Conservation (phyloP, 148 eudicot species). For the Fagopyrum tataricum region DNA sequence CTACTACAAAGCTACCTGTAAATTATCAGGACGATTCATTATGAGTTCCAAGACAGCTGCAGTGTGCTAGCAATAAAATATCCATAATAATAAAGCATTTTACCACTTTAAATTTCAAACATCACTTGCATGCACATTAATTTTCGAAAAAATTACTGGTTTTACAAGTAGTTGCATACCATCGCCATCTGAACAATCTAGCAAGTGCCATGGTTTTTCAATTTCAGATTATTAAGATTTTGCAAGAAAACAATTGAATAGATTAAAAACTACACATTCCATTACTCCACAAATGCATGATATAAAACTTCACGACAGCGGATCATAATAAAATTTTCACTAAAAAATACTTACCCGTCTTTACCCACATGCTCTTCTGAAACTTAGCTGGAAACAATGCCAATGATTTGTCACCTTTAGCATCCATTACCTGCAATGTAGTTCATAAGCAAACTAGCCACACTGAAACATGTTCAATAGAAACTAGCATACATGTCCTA, state of each 20-base stretch:
- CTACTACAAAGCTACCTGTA: conserved; percentile 80
- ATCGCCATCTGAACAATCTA: too few relatives aligned
- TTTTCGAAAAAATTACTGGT: background rate
- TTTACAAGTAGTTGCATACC: background rate
- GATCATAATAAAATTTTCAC: background rate
- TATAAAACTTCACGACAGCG: background rate
- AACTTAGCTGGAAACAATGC: conserved; percentile 91
- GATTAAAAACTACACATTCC: background rate
- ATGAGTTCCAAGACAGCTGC: background rate
- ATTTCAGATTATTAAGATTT: background rate
- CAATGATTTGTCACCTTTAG: conserved; percentile 53
- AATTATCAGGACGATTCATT: background rate
- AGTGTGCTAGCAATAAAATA: background rate
- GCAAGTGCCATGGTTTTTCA: background rate
- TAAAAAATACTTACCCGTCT: conserved; percentile 43
- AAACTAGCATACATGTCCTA: background rate
- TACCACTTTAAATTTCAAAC: background rate
- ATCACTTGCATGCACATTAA: background rate
- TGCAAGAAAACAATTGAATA: background rate
- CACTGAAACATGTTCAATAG: background rate
- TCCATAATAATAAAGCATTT: background rate
- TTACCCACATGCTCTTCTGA: conserved; percentile 96
- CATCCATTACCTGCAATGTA: conserved; percentile 55
- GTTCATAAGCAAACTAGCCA: background rate
- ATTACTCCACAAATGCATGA: background rate